Percentiles rank a stretch among this genome's conserved stretches.
phyloP scores from a whole-genome alignment of 2,329 filamentous ascomycete genomes.

The Botrytis elliptica region DNA sequence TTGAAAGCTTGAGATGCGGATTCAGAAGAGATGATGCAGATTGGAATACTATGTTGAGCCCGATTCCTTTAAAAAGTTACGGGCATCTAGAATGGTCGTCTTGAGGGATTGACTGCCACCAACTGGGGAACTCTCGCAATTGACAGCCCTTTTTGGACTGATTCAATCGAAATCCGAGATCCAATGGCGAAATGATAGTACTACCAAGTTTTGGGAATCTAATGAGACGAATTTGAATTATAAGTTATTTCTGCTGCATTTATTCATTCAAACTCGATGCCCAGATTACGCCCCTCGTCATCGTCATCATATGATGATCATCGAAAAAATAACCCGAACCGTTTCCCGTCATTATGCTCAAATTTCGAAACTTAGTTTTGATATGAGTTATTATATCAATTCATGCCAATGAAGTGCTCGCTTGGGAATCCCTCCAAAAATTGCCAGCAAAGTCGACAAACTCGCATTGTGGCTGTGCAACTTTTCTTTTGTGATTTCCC shows the following conservation, averaged over 20 bases:
- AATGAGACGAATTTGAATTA: not conserved
- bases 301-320: conserved; percentile 6
- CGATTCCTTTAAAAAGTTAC: not conserved
- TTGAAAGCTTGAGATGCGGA: not conserved
- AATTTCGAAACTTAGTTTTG: not conserved
- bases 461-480: conserved; percentile 19
- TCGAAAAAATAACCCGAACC: not conserved
- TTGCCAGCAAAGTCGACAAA: not conserved
- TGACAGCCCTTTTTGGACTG: not conserved
- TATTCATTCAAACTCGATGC: not conserved
- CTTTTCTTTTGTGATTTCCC: not conserved
- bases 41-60: not conserved
- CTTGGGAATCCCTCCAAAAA: conserved; percentile 7
- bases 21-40: not conserved
- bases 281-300: not conserved
- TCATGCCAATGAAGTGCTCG: conserved; percentile 9
- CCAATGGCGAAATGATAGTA: not conserved
- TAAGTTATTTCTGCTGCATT: not conserved
- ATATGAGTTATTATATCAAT: conserved; percentile 16
- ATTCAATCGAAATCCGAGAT: not conserved
- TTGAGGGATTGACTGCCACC: not conserved
- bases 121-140: not conserved
- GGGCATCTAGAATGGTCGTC: not conserved
- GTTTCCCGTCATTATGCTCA: conserved; percentile 3
- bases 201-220: not conserved